These are phyloP conservation scores for Globisporangium paddicum DNA, from an alignment of 352 stramenopile genomes.

Conservation along the genomic window DNA sequence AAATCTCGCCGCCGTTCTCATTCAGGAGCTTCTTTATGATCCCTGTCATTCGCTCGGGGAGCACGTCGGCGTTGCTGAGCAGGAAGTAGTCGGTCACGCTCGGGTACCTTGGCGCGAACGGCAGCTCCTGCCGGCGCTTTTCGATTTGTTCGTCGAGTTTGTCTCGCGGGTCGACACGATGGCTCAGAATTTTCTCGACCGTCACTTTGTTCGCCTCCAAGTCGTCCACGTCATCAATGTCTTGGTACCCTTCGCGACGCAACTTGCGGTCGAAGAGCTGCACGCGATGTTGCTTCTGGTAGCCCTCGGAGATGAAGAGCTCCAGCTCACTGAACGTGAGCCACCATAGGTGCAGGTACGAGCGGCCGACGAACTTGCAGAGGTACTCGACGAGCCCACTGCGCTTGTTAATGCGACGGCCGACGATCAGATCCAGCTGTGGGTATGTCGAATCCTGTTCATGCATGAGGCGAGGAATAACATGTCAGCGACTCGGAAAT, in stretches of 20 bases:
- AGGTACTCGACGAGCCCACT: slow-evolving; percentile 76
- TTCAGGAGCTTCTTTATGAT: slow-evolving; percentile 82
- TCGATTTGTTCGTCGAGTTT: slow-evolving; percentile 85
- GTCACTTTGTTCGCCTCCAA: slow-evolving; percentile 84
- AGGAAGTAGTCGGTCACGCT: slow-evolving; percentile 82
- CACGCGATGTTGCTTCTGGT: slow-evolving; percentile 83
- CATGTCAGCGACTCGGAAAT: background rate
- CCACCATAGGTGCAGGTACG: slow-evolving; percentile 87
- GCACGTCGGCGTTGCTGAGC: slow-evolving; percentile 59
- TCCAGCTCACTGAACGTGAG: slow-evolving; percentile 85
- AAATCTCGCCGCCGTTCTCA: slow-evolving; percentile 81
- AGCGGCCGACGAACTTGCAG: slow-evolving; percentile 85
- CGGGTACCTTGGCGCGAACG: slow-evolving; percentile 51
- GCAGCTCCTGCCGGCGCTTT: slow-evolving; percentile 50
- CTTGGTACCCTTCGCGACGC: slow-evolving; percentile 73
- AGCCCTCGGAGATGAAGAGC: slow-evolving; percentile 78
- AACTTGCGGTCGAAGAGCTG: slow-evolving; percentile 84
- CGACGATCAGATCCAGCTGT: slow-evolving; percentile 78
- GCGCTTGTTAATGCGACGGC: slow-evolving; percentile 71
- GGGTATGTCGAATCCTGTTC: slow-evolving; percentile 58
- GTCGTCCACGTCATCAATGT: slow-evolving; percentile 85
- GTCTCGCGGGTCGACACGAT: slow-evolving; percentile 77
- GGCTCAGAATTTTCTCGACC: slow-evolving; percentile 85
- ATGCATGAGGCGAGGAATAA: slow-evolving; percentile 1
- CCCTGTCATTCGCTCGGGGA: slow-evolving; percentile 67